Base-by-base conservation (phyloP, 2,329 filamentous ascomycete genomes). In the Phaeophleospora eucalypticola region DNA sequence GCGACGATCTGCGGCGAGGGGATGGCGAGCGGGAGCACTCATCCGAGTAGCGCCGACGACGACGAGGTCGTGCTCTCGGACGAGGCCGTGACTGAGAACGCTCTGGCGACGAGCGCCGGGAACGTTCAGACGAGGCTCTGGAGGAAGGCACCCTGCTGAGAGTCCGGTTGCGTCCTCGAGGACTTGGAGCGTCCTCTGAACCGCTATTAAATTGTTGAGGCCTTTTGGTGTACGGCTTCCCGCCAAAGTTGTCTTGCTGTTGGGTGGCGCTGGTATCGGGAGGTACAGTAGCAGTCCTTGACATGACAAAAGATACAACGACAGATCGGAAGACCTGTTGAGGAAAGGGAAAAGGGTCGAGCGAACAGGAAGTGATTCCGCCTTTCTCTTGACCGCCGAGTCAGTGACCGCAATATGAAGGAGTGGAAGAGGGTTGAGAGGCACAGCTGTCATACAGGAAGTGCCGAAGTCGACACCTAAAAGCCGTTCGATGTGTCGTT, bases 1-100 rank as follows among this genome's bases (percentile, higher is more conserved):
- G 39, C n/a, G 33, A 34, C 9, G 32, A 24, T 27, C 36, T 35
- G 8, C 41, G 48, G 14, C 42, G 29, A 29, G 46, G 46, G 12
- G 49, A 52, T 14, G 49, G 43, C 19, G 49, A 48, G 21, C 49
- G 32, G 8, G 49, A 52, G 16, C 39, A 36, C 24, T 41, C 29
- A 4, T 27, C 21, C 2, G 44, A 41, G 19, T 51, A 37, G 7
- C 43, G 36, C n/a, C 36, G 35, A 4, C 43, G 40, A 17, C 44
- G 40, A 37, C 36, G 36, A 18, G 9, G 16, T 18, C 9, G 36
- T 19, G 10, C 15, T 9, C 16, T 8, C 6, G 15, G 36, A 15
- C 33, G 33, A 6, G 14, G 33, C 12, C 33, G 6, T 35, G n/a
- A n/a, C n/a, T n/a, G n/a, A n/a, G n/a, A n/a, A n/a, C 14, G 14